These are phyloP conservation scores for Leptodontidium sp. DNA, from an alignment of 2,329 filamentous ascomycete species.

Conservation along the genomic window DNA sequence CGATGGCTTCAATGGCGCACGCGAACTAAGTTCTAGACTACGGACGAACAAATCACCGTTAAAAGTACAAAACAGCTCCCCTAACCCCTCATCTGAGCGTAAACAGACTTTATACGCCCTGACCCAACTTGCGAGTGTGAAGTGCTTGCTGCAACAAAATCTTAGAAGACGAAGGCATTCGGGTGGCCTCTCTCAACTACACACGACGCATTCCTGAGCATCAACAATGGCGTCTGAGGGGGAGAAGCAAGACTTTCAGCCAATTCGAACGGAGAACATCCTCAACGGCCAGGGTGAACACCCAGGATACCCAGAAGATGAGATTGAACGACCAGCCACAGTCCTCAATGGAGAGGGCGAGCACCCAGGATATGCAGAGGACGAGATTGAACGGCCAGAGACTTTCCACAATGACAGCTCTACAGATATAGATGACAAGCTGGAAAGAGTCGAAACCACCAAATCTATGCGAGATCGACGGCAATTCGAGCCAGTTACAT, in stretches of 20 bases:
- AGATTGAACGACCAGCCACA: neutral
- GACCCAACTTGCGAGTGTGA: neutral
- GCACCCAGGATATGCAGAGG: constrained; percentile 23
- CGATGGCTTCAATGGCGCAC: constrained; percentile 16
- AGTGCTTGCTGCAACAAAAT: neutral
- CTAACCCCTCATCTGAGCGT: neutral
- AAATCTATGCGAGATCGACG: constrained; percentile 33
- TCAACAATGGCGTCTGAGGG: constrained; percentile 28
- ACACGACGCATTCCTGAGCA: constrained; percentile 9
- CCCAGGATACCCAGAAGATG: constrained; percentile 1
- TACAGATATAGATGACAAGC: constrained; percentile 28
- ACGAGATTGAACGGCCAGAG: constrained; percentile 27
- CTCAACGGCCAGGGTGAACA: constrained; percentile 11
- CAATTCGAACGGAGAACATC: constrained; percentile 30
- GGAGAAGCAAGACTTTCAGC: constrained; percentile 19
- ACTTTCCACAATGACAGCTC: constrained; percentile 25
- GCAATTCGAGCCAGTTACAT: constrained; percentile 38
- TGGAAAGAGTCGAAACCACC: constrained; percentile 30
- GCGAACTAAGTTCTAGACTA: constrained; percentile 12
- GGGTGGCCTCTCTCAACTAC: neutral
- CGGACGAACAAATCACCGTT: neutral
- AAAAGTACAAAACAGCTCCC: neutral
- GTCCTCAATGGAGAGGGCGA: constrained; percentile 1
- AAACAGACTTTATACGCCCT: neutral
- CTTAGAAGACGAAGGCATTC: neutral